These are phyloP conservation scores for Pezicula rhizophila DNA, from an alignment of 2,329 filamentous ascomycete genomes.

Conservation along the genomic window DNA sequence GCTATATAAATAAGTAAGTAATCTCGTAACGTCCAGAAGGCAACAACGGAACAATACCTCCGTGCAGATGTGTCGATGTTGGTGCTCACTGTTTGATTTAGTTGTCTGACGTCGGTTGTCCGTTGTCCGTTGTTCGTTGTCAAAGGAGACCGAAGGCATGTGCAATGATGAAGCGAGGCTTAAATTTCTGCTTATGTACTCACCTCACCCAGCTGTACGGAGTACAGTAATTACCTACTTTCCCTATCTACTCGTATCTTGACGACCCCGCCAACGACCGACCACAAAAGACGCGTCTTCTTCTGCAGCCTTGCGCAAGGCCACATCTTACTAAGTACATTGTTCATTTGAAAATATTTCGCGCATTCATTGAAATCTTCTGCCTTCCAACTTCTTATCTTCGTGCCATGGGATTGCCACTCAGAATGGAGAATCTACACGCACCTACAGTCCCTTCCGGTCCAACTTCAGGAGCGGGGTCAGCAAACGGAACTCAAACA, in stretches of 20 bases:
- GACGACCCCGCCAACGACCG: constrained; percentile 14
- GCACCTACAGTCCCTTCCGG: constrained; percentile 72
- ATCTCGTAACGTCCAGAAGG: no score
- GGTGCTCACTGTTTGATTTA: background rate
- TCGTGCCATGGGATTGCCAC: constrained; percentile 21
- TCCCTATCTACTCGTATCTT: background rate
- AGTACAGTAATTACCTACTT: background rate
- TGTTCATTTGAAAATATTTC: background rate
- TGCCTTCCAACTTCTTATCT: background rate
- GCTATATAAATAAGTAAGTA: no score
- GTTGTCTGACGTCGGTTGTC: background rate
- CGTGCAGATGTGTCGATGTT: no score
- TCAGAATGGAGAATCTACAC: constrained; percentile 59
- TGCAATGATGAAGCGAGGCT: background rate
- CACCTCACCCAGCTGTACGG: no score
- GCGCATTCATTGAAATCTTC: background rate
- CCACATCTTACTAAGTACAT: constrained; percentile 2
- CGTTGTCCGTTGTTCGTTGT: background rate
- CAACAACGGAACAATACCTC: no score
- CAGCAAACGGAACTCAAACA: constrained; percentile 54
- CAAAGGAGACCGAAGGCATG: no score
- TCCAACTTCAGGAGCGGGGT: constrained; percentile 55
- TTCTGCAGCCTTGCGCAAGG: constrained; percentile 16
- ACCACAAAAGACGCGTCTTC: background rate
- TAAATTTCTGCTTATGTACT: no score